Evolutionary conservation across 306 rosid species (phyloP), one percentile per base, ranked within the genome.

Genomic region (Lathyrus sativus): DNA sequence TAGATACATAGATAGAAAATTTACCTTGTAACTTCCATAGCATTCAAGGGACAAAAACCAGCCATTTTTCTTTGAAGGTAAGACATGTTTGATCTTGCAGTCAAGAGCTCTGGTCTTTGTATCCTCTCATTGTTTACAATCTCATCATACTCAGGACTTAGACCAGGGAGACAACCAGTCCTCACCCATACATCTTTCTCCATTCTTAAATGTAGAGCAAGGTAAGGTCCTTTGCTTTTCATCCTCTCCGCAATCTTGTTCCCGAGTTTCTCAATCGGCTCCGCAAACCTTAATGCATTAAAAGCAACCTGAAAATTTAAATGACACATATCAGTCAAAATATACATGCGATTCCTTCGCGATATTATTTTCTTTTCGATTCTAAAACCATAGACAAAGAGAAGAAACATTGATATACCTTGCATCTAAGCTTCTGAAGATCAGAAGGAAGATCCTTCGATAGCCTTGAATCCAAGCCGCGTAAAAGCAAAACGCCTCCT

Each of bases 121-220:
- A 74, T 80, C 76, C 99, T 84, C 81, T 90, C 99, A 13, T 69
- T 81, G 76, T 72, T 84, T 15, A 93, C 63, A 15, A 90, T 87
- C 72, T 93, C 99, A 54, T 93, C 92, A 10, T 70, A 84, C 31
- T 90, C 83, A 0, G 54, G 84, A 83, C 82, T 85, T 80, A 93
- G 62, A 62, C 97, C 96, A 1, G 99, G 99, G 51, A 91, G 87
- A 75, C 99, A 93, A 35, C 99, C 99, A 2, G 99, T 93, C 76
- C 99, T 93, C 69, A 93, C 97, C 99, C 99, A 93, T 7, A 93
- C 99, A 35, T 93, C 99, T 80, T 84, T 93, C 82, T 93, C 99
- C 97, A 93, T 88, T 76, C 99, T 74, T 28, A 93, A 78, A 80
- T 93, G 99, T 67, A 93, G 92, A 35, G 99, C 95, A 41, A 93